Conservation (phyloP, 2,329 filamentous ascomycete species). For the Didymella arachidicola region DNA sequence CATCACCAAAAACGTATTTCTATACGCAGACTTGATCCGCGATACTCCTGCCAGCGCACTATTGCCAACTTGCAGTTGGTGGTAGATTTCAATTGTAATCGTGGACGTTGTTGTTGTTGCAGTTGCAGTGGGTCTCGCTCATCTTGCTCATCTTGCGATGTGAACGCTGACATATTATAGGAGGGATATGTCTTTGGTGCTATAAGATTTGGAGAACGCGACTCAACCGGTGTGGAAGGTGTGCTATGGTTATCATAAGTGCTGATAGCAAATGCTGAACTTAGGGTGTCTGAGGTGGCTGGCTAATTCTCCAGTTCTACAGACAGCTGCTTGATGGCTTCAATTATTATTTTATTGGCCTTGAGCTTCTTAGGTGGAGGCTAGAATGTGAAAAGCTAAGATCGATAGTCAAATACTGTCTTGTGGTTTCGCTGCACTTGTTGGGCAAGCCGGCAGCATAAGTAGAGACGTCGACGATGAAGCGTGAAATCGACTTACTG, state of each 20-base stretch:
- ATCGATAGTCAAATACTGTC: not conserved
- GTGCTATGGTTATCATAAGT: not conserved
- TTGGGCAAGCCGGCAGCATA: not conserved
- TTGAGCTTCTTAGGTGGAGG: not conserved
- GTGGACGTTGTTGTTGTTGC: not conserved
- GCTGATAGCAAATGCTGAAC: not conserved
- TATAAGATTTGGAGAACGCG: not conserved
- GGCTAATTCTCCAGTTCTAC: not conserved
- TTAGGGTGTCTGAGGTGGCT: not conserved
- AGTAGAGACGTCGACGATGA: not conserved
- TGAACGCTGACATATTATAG: not conserved
- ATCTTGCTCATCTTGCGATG: not conserved
- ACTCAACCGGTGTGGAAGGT: not conserved
- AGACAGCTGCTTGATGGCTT: not conserved
- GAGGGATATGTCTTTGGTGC: not conserved
- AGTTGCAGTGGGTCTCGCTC: not conserved
- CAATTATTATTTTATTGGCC: not conserved
- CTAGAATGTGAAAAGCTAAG: not conserved
- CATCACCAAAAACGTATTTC: not conserved
- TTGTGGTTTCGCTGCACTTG: too few species aligned
- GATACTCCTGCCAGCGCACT: slow-evolving; percentile 2
- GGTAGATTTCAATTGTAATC: not conserved
- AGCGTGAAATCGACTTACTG: not conserved
- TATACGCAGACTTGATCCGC: not conserved
- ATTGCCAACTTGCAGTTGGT: slow-evolving; percentile 5